A percentile compares a stretch with the other conserved stretches of the same genome.
Conservation (phyloP, 2,329 filamentous ascomycete species). For the Aspergillus cejpii region DNA sequence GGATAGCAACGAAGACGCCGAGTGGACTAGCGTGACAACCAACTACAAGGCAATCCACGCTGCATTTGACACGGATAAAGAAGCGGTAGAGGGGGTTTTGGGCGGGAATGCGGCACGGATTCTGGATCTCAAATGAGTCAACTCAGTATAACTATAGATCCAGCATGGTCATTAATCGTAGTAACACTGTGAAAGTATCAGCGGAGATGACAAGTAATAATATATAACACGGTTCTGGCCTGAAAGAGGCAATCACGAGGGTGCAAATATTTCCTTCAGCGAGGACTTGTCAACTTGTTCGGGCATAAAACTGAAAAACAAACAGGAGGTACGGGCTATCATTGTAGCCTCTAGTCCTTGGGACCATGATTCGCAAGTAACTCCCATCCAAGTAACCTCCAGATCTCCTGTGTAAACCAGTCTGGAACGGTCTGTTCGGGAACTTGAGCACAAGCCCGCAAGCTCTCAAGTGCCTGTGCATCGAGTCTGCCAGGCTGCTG, state of each 20-base stretch:
- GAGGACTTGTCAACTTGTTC: too few species aligned
- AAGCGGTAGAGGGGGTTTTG: slow-evolving; percentile 32
- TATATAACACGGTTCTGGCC: too few species aligned
- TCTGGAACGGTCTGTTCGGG: slow-evolving; percentile 39
- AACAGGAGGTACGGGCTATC: too few species aligned
- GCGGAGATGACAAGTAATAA: too few species aligned
- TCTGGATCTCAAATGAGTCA: slow-evolving; percentile 29
- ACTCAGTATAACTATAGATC: not conserved
- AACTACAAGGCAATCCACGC: slow-evolving; percentile 43
- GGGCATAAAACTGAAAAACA: too few species aligned
- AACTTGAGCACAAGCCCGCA: slow-evolving; percentile 1
- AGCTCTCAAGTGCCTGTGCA: slow-evolving; percentile 11
- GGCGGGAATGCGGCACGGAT: slow-evolving; percentile 43
- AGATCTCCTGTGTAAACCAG: slow-evolving; percentile 53
- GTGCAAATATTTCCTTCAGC: too few species aligned
- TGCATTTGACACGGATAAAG: slow-evolving; percentile 29
- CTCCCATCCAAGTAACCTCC: slow-evolving; percentile 55
- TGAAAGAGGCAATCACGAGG: too few species aligned
- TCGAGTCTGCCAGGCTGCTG: slow-evolving; percentile 18
- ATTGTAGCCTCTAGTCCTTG: not conserved
- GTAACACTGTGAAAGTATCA: too few species aligned
- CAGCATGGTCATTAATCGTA: too few species aligned
- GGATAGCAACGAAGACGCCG: slow-evolving; percentile 25
- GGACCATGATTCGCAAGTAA: slow-evolving; percentile 16
- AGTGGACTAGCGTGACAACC: slow-evolving; percentile 44